Conservation (phyloP, 371 early-diverging fungal genomes). For the Apophysomyces variabilis region DNA sequence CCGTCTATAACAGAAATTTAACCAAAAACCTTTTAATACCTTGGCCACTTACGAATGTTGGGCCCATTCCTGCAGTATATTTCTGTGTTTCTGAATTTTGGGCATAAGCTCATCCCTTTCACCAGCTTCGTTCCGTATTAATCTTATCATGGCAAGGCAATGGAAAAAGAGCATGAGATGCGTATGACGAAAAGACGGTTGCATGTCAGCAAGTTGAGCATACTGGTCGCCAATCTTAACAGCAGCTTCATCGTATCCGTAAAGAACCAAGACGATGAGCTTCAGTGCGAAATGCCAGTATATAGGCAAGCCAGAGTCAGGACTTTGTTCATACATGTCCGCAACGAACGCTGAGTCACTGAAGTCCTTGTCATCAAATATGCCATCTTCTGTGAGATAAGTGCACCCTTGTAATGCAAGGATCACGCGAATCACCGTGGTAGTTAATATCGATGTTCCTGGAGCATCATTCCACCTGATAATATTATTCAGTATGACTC, state of each 20-base stretch:
- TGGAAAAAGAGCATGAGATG: slow-evolving; percentile 46
- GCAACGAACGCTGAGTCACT: slow-evolving; percentile 33
- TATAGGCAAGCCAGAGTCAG: slow-evolving; percentile 22
- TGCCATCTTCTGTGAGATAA: slow-evolving; percentile 23
- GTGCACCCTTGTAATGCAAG: slow-evolving; percentile 52
- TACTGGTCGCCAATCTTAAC: slow-evolving; percentile 35
- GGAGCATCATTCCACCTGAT: slow-evolving; percentile 28
- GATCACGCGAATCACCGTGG: slow-evolving; percentile 38
- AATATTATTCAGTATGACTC: not conserved
- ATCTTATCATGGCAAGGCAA: slow-evolving; percentile 41
- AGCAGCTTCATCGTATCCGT: slow-evolving; percentile 36
- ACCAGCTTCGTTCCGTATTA: slow-evolving; percentile 19
- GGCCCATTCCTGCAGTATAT: slow-evolving; percentile 38
- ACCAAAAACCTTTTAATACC: not conserved
- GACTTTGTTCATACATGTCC: slow-evolving; percentile 24
- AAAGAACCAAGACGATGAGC: slow-evolving; percentile 32
- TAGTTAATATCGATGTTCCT: slow-evolving; percentile 32
- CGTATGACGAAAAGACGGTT: slow-evolving; percentile 43
- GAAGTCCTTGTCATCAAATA: slow-evolving; percentile 48
- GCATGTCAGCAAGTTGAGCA: slow-evolving; percentile 28
- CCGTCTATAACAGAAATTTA: slow-evolving; percentile 15
- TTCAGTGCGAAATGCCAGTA: slow-evolving; percentile 46
- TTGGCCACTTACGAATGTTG: slow-evolving; percentile 31
- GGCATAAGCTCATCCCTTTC: slow-evolving; percentile 13
- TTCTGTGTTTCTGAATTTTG: slow-evolving; percentile 24